Evolutionary conservation across 805 yeast species (phyloP), one percentile per base, ranked within the genome.

Genomic region (Kodamaea kakaduensis): DNA sequence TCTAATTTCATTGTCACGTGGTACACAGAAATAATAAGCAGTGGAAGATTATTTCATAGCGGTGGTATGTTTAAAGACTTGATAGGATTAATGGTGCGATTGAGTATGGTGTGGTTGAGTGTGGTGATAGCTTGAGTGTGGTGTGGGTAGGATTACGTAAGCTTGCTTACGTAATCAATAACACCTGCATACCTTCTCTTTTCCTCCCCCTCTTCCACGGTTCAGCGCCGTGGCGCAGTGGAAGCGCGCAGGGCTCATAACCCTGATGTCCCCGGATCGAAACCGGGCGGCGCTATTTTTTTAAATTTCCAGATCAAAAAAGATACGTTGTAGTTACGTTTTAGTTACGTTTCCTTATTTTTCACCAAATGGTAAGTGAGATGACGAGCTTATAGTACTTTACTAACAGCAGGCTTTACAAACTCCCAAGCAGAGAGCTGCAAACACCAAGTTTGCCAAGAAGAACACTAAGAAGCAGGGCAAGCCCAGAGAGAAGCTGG

Each of bases 161-260:
- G n/a, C n/a, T n/a, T n/a, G n/a, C n/a, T n/a, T n/a, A n/a, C n/a
- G n/a, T n/a, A n/a, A n/a, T n/a, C n/a, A n/a, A n/a, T n/a, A n/a
- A n/a, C n/a, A n/a, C n/a, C n/a, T n/a, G n/a, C n/a, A n/a, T n/a
- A n/a, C n/a, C n/a, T n/a, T n/a, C n/a, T n/a, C n/a, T n/a, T n/a
- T 9, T 19, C 6, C 22, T 26, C 19, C 29, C 12, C 29, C 17
- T 13, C 7, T 25, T 6, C 17, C 10, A 13, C 12, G 6, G 9
- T 25, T 13, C 16, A 83, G 93, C 93, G 88, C 83, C 83, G 88
- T 84, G 90, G 90, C 90, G 93, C 90, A 84, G 93, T 82, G 93
- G 93, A 83, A 84, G 90, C 93, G 93, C 89, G 90, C 90, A 81
- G 93, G 93, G 94, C 94, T 84, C 94, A 84, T 84, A 84, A 84